Conservation (phyloP, 2,329 filamentous ascomycete species). For the Monosporascus sp. region DNA sequence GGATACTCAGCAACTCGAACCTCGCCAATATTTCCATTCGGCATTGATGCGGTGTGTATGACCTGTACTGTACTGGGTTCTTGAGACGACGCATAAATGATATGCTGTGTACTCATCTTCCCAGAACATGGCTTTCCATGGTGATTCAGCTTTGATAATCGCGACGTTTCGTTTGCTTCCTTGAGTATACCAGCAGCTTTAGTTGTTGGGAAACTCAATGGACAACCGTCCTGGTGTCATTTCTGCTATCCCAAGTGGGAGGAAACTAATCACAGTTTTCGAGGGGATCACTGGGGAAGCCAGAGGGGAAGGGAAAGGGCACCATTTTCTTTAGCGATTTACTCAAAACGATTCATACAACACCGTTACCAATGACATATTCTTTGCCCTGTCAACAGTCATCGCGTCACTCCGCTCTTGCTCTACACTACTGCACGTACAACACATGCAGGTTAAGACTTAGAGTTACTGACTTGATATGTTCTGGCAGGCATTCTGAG, state of each 20-base stretch:
- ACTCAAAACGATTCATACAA: background rate
- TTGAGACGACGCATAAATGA: background rate
- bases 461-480: background rate
- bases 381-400: no score
- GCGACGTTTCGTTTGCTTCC: no score
- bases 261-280: background rate
- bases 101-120: background rate
- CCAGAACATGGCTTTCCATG: background rate
- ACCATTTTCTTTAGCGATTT: background rate
- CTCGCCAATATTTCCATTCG: slow-evolving; percentile 1
- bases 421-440: no score
- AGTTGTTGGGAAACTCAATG: no score
- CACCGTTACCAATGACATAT: background rate
- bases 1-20: no score
- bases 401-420: no score
- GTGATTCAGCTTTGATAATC: background rate
- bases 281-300: no score
- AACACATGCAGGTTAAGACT: background rate
- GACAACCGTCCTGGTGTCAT: no score
- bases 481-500: background rate
- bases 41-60: slow-evolving; percentile 22
- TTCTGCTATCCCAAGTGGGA: background rate
- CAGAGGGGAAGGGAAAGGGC: no score
- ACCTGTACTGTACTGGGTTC: background rate
- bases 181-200: no score